Conservation (phyloP, 768 basidiomycete species). For the Termitomyces bulborhizus region DNA sequence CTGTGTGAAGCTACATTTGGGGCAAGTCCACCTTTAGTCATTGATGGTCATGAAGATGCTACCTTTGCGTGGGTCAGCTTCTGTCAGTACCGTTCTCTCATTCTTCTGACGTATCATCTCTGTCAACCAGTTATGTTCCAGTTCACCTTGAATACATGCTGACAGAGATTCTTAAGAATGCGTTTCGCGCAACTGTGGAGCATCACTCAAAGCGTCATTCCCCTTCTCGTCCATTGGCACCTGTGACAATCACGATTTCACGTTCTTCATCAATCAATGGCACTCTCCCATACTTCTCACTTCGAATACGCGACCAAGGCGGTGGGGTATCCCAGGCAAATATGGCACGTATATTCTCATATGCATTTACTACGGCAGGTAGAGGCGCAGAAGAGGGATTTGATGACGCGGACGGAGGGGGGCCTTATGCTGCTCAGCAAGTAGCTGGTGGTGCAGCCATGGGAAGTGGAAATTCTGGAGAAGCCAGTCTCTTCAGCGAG, state of each 20-base stretch:
- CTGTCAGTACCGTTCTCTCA: not conserved
- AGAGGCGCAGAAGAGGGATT: slow-evolving; percentile 28
- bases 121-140: slow-evolving; percentile 57
- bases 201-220: slow-evolving; percentile 45
- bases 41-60: slow-evolving; percentile 66
- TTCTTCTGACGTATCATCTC: slow-evolving; percentile 1
- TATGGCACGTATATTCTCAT: slow-evolving; percentile 80
- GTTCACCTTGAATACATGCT: slow-evolving; percentile 89
- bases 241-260: slow-evolving; percentile 68
- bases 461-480: slow-evolving; percentile 33
- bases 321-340: slow-evolving; percentile 75
- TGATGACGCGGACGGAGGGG: slow-evolving; percentile 46
- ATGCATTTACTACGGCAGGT: slow-evolving; percentile 86
- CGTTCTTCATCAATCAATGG: slow-evolving; percentile 35
- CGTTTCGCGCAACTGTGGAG: slow-evolving; percentile 86
- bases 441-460: slow-evolving; percentile 68
- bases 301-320: slow-evolving; percentile 81
- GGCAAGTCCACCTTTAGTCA: slow-evolving; percentile 52
- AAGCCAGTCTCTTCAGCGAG: slow-evolving; percentile 63
- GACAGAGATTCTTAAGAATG: slow-evolving; percentile 87
- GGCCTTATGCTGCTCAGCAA: slow-evolving; percentile 75
- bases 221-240: slow-evolving; percentile 38
- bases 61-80: slow-evolving; percentile 68
- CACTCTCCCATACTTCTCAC: slow-evolving; percentile 51
- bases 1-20: slow-evolving; percentile 84